Percentiles rank a stretch among this genome's conserved stretches.
phyloP scores from a whole-genome alignment of 768 basidiomycete genomes.

The Termitomyces sp. region DNA sequence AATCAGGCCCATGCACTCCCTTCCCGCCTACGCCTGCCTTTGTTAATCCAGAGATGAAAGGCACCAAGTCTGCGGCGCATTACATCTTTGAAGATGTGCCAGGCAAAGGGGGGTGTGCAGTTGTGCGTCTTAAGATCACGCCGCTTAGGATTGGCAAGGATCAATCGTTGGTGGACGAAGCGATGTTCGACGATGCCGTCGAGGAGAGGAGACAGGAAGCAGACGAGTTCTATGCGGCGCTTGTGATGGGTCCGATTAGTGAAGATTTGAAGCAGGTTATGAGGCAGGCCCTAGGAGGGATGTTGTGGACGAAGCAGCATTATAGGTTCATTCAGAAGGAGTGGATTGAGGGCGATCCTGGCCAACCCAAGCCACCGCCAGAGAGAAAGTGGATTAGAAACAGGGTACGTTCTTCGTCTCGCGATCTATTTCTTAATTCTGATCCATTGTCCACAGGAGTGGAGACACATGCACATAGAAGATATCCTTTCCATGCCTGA shows the following conservation, averaged over 20 bases:
- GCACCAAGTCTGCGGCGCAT: constrained; percentile 93
- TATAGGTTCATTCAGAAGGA: constrained; percentile 96
- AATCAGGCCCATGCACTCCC: constrained; percentile 58
- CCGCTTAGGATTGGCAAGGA: constrained; percentile 72
- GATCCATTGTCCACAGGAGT: constrained; percentile 51
- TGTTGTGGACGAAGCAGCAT: constrained; percentile 99
- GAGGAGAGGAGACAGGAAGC: constrained; percentile 92
- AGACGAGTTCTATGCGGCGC: constrained; percentile 88
- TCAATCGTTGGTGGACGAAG: constrained; percentile 81
- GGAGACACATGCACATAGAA: constrained; percentile 93
- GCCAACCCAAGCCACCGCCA: constrained; percentile 91
- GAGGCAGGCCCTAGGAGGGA: constrained; percentile 93
- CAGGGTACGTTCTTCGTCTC: constrained; percentile 42
- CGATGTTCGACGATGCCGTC: constrained; percentile 80
- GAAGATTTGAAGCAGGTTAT: constrained; percentile 95
- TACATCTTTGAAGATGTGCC: constrained; percentile 87
- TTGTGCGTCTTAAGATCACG: constrained; percentile 92
- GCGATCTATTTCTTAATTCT: not conserved
- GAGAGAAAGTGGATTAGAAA: constrained; percentile 85
- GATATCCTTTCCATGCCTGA: constrained; percentile 99
- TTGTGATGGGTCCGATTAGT: constrained; percentile 80
- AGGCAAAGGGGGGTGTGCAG: constrained; percentile 88
- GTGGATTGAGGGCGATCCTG: constrained; percentile 94
- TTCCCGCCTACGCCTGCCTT: constrained; percentile 54
- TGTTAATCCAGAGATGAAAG: constrained; percentile 81